Percentiles rank a stretch among this genome's conserved stretches.
phyloP scores from a whole-genome alignment of 257 asterid species.

The Gardenia jasminoides region DNA sequence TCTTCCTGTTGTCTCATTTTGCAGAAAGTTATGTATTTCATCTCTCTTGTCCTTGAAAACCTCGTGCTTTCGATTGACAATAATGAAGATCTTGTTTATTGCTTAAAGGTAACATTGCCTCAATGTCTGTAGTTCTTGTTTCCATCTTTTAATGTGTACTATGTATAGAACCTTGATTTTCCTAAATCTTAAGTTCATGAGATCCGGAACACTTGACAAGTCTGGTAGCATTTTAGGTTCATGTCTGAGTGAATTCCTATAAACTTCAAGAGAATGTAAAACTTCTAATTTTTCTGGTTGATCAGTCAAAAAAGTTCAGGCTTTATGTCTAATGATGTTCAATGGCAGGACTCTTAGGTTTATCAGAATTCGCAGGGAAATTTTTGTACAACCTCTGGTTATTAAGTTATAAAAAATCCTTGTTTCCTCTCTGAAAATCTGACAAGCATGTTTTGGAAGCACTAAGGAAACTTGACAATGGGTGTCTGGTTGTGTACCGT shows the following conservation, averaged over 20 bases:
- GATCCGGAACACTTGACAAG: not conserved
- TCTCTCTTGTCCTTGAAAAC: conserved; percentile 86
- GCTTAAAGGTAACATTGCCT: conserved; percentile 73
- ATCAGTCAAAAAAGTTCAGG: not conserved
- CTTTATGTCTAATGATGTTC: not conserved
- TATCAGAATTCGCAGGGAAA: not conserved
- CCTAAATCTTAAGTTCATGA: conserved; percentile 4
- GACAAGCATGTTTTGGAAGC: not conserved
- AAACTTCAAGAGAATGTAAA: not conserved
- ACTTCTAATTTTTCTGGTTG: not conserved
- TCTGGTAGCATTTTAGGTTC: not conserved
- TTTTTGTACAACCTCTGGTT: not conserved
- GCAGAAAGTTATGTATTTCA: conserved; percentile 93
- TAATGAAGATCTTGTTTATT: conserved; percentile 85
- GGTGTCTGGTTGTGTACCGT: not conserved
- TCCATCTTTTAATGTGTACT: not conserved
- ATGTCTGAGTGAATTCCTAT: not conserved
- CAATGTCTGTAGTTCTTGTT: no score
- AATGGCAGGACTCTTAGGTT: not conserved
- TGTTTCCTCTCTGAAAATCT: not conserved
- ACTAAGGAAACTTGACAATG: not conserved
- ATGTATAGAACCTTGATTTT: not conserved
- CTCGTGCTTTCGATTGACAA: conserved; percentile 79
- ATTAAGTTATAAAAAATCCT: not conserved
- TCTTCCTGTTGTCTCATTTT: conserved; percentile 22